Conservation (phyloP, 2,329 filamentous ascomycete species). For the Chrysoporthe puriensis region DNA sequence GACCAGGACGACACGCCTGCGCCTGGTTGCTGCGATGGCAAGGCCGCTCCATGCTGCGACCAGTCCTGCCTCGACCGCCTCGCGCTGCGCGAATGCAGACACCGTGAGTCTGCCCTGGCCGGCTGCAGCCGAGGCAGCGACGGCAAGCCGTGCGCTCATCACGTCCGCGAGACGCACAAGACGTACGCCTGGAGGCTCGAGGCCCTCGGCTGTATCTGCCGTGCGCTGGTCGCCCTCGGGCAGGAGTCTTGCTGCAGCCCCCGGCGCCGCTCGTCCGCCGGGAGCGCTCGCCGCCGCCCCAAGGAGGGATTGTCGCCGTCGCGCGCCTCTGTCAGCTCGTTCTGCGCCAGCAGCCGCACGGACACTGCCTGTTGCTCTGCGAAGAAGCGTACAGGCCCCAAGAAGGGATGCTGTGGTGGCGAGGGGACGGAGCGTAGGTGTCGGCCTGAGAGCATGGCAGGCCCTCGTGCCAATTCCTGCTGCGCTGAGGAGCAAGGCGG, state of each 20-base stretch:
- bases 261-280: slow-evolving; percentile 34
- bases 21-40: background rate
- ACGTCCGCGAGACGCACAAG: slow-evolving; percentile 40
- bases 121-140: too few relatives aligned
- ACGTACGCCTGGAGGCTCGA: slow-evolving; percentile 48
- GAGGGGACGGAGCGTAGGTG: too few relatives aligned
- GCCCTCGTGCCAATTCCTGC: slow-evolving; percentile 22
- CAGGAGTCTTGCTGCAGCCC: slow-evolving; percentile 54
- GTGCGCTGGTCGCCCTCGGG: slow-evolving; percentile 54
- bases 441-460: too few relatives aligned
- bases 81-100: background rate
- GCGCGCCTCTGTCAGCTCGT: slow-evolving; percentile 35
- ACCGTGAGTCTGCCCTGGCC: slow-evolving; percentile 1
- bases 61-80: background rate
- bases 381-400: too few relatives aligned
- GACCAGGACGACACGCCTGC: too few relatives aligned
- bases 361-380: too few relatives aligned
- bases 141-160: slow-evolving; percentile 42
- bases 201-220: slow-evolving; percentile 58
- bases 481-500: slow-evolving; percentile 24
- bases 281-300: slow-evolving; percentile 33
- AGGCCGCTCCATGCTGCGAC: background rate
- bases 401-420: too few relatives aligned
- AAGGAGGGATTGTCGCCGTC: slow-evolving; percentile 30
- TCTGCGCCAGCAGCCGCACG: too few relatives aligned